These are phyloP conservation scores for Mucor plumbeus DNA, from an alignment of 371 early-diverging fungal species.

Conservation along the genomic window DNA sequence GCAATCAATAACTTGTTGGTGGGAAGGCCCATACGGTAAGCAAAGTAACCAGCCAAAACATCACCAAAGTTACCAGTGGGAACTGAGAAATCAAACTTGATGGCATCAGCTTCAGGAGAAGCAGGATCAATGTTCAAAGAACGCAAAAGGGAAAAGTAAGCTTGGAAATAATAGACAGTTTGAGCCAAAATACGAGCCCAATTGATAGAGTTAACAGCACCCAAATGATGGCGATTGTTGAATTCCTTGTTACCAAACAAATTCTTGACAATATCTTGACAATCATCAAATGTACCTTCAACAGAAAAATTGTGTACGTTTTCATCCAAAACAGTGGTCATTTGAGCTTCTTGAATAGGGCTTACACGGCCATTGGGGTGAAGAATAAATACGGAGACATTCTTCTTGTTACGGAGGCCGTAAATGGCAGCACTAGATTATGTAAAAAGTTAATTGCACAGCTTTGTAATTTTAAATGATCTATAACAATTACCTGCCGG, in stretches of 20 bases:
- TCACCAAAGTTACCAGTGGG: slow-evolving; percentile 99
- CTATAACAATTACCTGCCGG: slow-evolving; percentile 72
- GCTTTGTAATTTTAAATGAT: neutral
- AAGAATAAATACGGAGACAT: slow-evolving; percentile 91
- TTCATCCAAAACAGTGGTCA: slow-evolving; percentile 92
- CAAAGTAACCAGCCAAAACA: slow-evolving; percentile 94
- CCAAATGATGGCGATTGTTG: slow-evolving; percentile 78
- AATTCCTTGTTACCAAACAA: slow-evolving; percentile 85
- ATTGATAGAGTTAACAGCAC: slow-evolving; percentile 98
- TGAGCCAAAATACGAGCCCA: slow-evolving; percentile 98
- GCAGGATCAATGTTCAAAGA: slow-evolving; percentile 60
- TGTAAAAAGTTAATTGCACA: neutral
- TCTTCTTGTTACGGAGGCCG: slow-evolving; percentile 92
- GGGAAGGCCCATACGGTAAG: slow-evolving; percentile 91
- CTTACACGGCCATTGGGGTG: slow-evolving; percentile 92
- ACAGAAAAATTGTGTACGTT: slow-evolving; percentile 94
- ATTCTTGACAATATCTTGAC: slow-evolving; percentile 94
- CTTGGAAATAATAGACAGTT: slow-evolving; percentile 93
- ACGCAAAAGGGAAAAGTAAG: slow-evolving; percentile 79
- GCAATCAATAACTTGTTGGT: slow-evolving; percentile 83
- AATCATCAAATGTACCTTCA: slow-evolving; percentile 96
- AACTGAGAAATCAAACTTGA: slow-evolving; percentile 82
- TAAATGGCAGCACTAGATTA: slow-evolving; percentile 92
- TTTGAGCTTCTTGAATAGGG: slow-evolving; percentile 96
- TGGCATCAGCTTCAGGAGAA: slow-evolving; percentile 48